A percentile compares a stretch with the other conserved stretches of the same genome.
Evolutionary conservation across 2,329 filamentous ascomycete genomes (phyloP).

Genomic region (Alternaria sp.): DNA sequence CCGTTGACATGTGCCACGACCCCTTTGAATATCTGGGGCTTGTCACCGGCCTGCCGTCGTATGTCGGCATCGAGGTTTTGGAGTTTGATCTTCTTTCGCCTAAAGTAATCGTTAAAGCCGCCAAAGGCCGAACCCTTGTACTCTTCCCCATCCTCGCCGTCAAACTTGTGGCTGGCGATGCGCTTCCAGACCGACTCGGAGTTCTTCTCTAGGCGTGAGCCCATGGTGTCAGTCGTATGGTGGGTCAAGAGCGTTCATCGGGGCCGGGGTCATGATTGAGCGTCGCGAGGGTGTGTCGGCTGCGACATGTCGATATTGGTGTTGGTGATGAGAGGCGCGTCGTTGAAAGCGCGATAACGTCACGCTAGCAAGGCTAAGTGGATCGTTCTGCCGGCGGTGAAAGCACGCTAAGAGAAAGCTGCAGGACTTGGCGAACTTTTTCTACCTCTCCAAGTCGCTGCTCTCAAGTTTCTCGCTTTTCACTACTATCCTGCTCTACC

Average conservation of each 20-base stretch:
- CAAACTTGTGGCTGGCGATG: slow-evolving; percentile 76
- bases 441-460: slow-evolving; percentile 24
- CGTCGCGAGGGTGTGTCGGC: slow-evolving; percentile 4
- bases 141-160: slow-evolving; percentile 86
- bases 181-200: slow-evolving; percentile 68
- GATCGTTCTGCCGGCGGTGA: slow-evolving; percentile 39
- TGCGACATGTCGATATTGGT: slow-evolving; percentile 10
- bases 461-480: slow-evolving; percentile 23
- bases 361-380: slow-evolving; percentile 22
- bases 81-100: slow-evolving; percentile 95
- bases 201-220: slow-evolving; percentile 68
- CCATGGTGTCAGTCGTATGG: slow-evolving; percentile 57
- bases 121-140: slow-evolving; percentile 88
- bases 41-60: slow-evolving; percentile 72
- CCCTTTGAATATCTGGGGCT: slow-evolving; percentile 87
- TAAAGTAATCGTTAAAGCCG: slow-evolving; percentile 90
- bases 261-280: slow-evolving; percentile 37
- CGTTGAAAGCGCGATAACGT: slow-evolving; percentile 17
- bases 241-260: slow-evolving; percentile 31
- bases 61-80: slow-evolving; percentile 91
- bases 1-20: slow-evolving; percentile 93
- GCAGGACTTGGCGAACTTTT: slow-evolving; percentile 43
- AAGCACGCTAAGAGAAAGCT: slow-evolving; percentile 26
- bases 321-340: slow-evolving; percentile 16
- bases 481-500: slow-evolving; percentile 23